These are phyloP conservation scores for Trifolium pratense DNA, from an alignment of 306 rosid species.

Conservation along the genomic window DNA sequence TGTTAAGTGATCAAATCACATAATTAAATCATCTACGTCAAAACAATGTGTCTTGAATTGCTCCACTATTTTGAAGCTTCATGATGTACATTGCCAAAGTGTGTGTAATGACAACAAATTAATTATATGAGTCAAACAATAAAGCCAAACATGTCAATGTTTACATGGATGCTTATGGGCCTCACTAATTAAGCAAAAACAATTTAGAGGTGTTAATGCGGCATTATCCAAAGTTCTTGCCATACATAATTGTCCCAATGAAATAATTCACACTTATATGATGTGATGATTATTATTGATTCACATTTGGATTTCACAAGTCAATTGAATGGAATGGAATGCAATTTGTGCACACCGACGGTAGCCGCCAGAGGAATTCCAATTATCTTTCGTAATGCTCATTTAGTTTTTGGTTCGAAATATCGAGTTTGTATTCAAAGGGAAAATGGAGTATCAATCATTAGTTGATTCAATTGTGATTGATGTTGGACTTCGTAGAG, in stretches of 20 bases:
- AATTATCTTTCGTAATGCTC: background rate
- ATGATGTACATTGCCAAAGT: conserved; percentile 11
- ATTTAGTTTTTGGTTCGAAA: too few species aligned
- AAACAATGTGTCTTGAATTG: conserved; percentile 27
- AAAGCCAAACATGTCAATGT: conserved; percentile 31
- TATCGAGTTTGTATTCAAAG: too few species aligned
- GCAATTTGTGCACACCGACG: conserved; percentile 7
- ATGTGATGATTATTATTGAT: conserved; percentile 17
- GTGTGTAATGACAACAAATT: background rate
- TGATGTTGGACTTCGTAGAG: too few species aligned
- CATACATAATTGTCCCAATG: conserved; percentile 29
- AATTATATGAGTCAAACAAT: background rate
- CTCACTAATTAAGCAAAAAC: conserved; percentile 10
- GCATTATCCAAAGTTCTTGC: conserved; percentile 42
- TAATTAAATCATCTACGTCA: background rate
- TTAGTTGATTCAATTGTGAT: too few species aligned
- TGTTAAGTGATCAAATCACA: conserved; percentile 26
- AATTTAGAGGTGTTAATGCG: conserved; percentile 34
- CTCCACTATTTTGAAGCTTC: conserved; percentile 29
- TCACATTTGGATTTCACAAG: conserved; percentile 3
- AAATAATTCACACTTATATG: conserved; percentile 6
- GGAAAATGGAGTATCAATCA: too few species aligned
- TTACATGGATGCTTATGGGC: conserved; percentile 31
- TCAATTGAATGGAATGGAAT: background rate
- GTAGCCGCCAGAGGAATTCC: background rate